Base-by-base conservation (phyloP, 768 basidiomycete species). In the Sistotremastrum suecicum region DNA sequence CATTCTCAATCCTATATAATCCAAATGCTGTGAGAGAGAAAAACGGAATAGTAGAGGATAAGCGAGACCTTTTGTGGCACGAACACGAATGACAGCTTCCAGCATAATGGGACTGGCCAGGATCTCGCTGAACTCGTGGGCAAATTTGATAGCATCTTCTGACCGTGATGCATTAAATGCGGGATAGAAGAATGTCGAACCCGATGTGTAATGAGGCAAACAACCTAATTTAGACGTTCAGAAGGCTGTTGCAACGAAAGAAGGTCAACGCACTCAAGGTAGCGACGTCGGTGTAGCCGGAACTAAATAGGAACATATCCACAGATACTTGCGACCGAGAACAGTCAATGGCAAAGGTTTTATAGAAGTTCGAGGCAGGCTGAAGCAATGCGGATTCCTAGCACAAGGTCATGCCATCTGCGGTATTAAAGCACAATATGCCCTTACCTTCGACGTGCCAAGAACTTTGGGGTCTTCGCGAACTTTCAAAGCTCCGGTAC, bases 231-330 rank as follows among this genome's bases (percentile, higher is more conserved):
- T 34, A 32, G 8, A 39, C n/a, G 34, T 36, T 20, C 34, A 32
- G 31, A 30, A 44, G 31, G 28, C 28, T n/a, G 42, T 36, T 20
- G 30, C 33, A 45, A 31, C 20, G 40, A 35, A 46, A 5, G 47
- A 5, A 45, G 3, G 3, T 28, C 31, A 42, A 51, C 72, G 41
- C 58, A 88, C 90, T 83, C 11, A 99, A 72, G 49, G 80, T 90
- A 1, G 95, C 90, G 39, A 98, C 89, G 63, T 98, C 95, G 54
- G 92, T 91, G 59, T 98, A 99, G 12, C 72, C 70, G 5, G 89
- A 72, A 53, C 87, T 87, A 69, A 97, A 98, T 48, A 99, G 70
- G 80, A 98, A 98, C 94, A 99, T 97, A 61, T 98, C 94, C 48
- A 98, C 94, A 0, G 91, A 89, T 39, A 99, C 88, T 62, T 98